A percentile compares a stretch with the other conserved stretches of the same genome.
Evolutionary conservation across 2,329 filamentous ascomycete genomes (phyloP).

Genomic region (Fusarium globosum): DNA sequence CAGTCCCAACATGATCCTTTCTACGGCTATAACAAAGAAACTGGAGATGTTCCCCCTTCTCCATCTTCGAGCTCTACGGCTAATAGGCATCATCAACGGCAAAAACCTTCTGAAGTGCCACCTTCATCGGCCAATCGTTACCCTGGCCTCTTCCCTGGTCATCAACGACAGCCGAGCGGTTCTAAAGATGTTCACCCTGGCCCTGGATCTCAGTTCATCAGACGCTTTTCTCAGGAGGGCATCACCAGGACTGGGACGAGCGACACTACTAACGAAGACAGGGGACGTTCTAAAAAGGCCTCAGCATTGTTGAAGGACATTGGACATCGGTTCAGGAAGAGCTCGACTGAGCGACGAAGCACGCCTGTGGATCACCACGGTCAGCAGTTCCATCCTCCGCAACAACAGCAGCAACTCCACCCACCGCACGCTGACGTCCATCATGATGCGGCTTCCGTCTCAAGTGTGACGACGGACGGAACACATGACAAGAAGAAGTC

Average conservation of each 20-base stretch:
- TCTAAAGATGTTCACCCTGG: conserved; percentile 14
- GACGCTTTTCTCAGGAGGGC: conserved; percentile 32
- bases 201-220: conserved; percentile 30
- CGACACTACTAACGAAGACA: conserved; percentile 45
- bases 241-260: conserved; percentile 49
- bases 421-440: conserved; percentile 4
- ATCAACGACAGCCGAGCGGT: conserved; percentile 33
- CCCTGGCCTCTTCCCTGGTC: conserved; percentile 57
- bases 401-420: conserved; percentile 6
- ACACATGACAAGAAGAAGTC: conserved; percentile 49
- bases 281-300: conserved; percentile 51
- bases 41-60: conserved; percentile 48
- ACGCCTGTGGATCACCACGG: conserved; percentile 40
- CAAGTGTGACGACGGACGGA: conserved; percentile 56
- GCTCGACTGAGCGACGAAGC: conserved; percentile 49
- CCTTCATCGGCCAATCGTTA: conserved; percentile 64
- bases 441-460: conserved; percentile 56
- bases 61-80: conserved; percentile 21
- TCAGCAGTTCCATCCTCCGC: conserved; percentile 20
- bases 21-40: conserved; percentile 59
- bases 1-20: conserved; percentile 44
- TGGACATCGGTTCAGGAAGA: conserved; percentile 55
- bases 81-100: conserved; percentile 38
- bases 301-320: conserved; percentile 65
- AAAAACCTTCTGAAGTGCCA: conserved; percentile 54